Conservation (phyloP, 345 rosid genomes). For the Syzygium aqueum region DNA sequence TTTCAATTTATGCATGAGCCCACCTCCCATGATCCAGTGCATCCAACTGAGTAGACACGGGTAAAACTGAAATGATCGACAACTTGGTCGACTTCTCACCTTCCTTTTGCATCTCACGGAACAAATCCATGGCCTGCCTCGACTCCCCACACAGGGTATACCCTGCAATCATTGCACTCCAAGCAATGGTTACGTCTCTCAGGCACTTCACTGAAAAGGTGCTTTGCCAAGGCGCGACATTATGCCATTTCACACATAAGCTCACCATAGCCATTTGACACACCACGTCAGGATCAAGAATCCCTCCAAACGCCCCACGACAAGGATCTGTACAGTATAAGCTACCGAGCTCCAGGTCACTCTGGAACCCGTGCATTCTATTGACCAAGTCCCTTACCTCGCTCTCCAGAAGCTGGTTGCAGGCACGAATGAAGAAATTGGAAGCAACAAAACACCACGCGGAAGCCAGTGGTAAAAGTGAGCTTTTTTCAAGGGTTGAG, state of each 20-base stretch:
- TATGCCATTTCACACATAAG: constrained; percentile 55
- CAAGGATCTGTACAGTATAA: constrained; percentile 11
- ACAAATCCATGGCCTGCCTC: constrained; percentile 29
- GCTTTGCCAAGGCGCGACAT: constrained; percentile 25
- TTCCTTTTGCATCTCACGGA: constrained; percentile 48
- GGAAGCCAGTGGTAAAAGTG: constrained; percentile 26
- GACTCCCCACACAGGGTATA: constrained; percentile 38
- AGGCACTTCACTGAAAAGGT: constrained; percentile 30
- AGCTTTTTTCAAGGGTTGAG: constrained; percentile 32
- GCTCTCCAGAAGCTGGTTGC: constrained; percentile 14
- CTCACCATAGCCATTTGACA: constrained; percentile 46
- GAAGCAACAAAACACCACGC: constrained; percentile 17
- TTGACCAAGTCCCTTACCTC: constrained; percentile 31
- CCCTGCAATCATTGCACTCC: constrained; percentile 61
- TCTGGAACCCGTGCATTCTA: constrained; percentile 28
- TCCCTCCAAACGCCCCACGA: constrained; percentile 20
- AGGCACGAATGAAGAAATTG: constrained; percentile 45
- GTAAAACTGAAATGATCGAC: constrained; percentile 43
- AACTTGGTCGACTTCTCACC: constrained; percentile 39
- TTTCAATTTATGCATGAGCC: constrained; percentile 46
- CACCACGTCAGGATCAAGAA: constrained; percentile 38
- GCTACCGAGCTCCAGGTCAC: constrained; percentile 39
- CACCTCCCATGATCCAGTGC: constrained; percentile 57
- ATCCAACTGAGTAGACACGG: constrained; percentile 48
- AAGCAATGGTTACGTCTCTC: constrained; percentile 30